phyloP scores from a whole-genome alignment of 805 yeast species.

The Wickerhamiella azymoides region DNA sequence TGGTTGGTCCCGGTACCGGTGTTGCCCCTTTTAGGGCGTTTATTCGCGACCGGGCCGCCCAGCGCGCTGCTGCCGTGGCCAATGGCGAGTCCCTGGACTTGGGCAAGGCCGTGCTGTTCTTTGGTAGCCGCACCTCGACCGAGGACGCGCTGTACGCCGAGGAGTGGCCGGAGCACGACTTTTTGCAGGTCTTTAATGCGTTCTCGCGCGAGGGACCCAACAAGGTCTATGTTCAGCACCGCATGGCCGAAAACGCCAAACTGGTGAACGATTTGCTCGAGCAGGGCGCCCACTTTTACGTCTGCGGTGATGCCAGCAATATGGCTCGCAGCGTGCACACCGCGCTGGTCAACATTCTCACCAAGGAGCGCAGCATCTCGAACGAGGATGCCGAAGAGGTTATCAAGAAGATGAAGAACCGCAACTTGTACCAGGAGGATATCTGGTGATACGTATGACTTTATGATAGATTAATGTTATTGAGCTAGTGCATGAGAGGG shows the following conservation, averaged over 20 bases:
- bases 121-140: constrained; percentile 66
- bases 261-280: constrained; percentile 39
- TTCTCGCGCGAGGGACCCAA: constrained; percentile 64
- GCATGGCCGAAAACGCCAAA: constrained; percentile 36
- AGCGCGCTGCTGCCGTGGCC: constrained; percentile 20
- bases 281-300: constrained; percentile 76
- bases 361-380: constrained; percentile 47
- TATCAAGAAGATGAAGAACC: constrained; percentile 63
- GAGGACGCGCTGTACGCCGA: constrained; percentile 78
- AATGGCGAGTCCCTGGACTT: constrained; percentile 39
- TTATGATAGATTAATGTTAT: neutral
- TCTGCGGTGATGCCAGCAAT: constrained; percentile 90
- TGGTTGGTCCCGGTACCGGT: constrained; percentile 98
- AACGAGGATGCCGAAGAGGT: constrained; percentile 61
- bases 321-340: constrained; percentile 92
- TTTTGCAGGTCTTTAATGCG: constrained; percentile 54
- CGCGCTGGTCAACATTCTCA: constrained; percentile 49
- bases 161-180: constrained; percentile 55
- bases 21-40: constrained; percentile 97
- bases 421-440: constrained; percentile 91
- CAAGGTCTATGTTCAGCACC: constrained; percentile 76
- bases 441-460: constrained; percentile 60
- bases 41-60: constrained; percentile 66
- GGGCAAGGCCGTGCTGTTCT: constrained; percentile 68
- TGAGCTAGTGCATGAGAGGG: neutral